Percentiles rank a stretch among this genome's conserved stretches.
These are phyloP conservation scores for Microsporum audouinii DNA, from an alignment of 2,329 filamentous ascomycete species.

Conservation along the genomic window DNA sequence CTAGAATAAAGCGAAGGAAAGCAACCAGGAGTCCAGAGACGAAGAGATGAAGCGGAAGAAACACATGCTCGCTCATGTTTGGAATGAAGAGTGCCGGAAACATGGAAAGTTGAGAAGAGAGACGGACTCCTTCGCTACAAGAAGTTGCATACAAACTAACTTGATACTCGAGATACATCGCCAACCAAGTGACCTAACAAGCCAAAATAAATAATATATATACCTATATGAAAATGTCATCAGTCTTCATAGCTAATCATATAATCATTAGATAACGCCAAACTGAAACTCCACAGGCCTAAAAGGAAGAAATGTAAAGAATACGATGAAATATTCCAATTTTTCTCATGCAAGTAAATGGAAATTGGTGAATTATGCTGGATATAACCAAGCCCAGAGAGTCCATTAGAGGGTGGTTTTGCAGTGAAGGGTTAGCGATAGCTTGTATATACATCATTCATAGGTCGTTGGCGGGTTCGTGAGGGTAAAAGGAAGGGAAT, in stretches of 20 bases:
- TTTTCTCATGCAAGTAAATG: background rate
- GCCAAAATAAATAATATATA: too few relatives aligned
- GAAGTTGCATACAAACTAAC: too few relatives aligned
- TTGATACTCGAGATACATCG: too few relatives aligned
- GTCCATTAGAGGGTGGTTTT: background rate
- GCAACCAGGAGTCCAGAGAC: background rate
- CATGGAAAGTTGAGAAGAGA: background rate
- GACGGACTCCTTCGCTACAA: too few relatives aligned
- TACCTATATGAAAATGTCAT: too few relatives aligned
- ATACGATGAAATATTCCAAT: background rate
- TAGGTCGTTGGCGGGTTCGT: slow-evolving; percentile 1
- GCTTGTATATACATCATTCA: slow-evolving; percentile 5
- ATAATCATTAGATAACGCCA: background rate
- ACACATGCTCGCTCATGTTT: background rate
- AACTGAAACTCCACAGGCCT: background rate
- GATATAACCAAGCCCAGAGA: background rate
- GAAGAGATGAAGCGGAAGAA: background rate
- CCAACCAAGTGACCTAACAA: too few relatives aligned
- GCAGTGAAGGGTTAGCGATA: background rate
- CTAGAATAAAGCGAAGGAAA: background rate
- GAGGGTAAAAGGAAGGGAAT: background rate
- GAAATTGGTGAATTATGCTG: background rate
- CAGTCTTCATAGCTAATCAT: background rate
- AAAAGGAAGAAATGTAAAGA: background rate
- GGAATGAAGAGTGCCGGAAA: background rate